A percentile compares a stretch with the other conserved stretches of the same genome.
Conservation (phyloP, 2,329 filamentous ascomycete genomes). For the Neopestalotiopsis sp. region DNA sequence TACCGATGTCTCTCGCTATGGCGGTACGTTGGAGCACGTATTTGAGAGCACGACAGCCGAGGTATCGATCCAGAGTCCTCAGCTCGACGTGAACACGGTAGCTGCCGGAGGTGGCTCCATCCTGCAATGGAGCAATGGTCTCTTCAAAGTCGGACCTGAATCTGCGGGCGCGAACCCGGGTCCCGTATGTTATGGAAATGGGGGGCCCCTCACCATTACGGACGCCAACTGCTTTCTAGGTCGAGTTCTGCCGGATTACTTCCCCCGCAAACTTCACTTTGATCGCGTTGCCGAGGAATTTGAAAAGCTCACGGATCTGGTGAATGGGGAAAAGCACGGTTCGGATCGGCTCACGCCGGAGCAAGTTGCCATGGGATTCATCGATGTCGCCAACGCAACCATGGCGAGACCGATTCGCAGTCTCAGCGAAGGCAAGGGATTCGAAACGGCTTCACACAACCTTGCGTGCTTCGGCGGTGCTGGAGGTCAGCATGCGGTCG, state of each 20-base stretch:
- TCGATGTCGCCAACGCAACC: slow-evolving; percentile 76
- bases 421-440: slow-evolving; percentile 54
- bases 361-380: slow-evolving; percentile 68
- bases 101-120: slow-evolving; percentile 55
- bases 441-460: slow-evolving; percentile 37
- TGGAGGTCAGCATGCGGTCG: slow-evolving; percentile 65
- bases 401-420: slow-evolving; percentile 78
- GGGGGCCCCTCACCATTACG: slow-evolving; percentile 73
- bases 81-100: slow-evolving; percentile 76
- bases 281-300: slow-evolving; percentile 46
- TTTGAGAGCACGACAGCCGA: slow-evolving; percentile 82
- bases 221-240: slow-evolving; percentile 75
- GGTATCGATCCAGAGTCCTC: slow-evolving; percentile 68
- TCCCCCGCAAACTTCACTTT: slow-evolving; percentile 58
- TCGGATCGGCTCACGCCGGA: slow-evolving; percentile 34
- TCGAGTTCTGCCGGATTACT: slow-evolving; percentile 64
- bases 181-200: slow-evolving; percentile 79
- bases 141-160: slow-evolving; percentile 67
- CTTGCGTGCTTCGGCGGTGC: slow-evolving; percentile 66
- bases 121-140: slow-evolving; percentile 71
- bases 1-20: slow-evolving; percentile 76
- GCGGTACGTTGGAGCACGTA: slow-evolving; percentile 45
- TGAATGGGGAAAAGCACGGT: slow-evolving; percentile 39
- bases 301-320: slow-evolving; percentile 43
- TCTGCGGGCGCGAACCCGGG: slow-evolving; percentile 68